Percentiles rank a stretch among this genome's conserved stretches.
phyloP scores from a whole-genome alignment of 768 basidiomycete genomes.

The Plicaturopsis crispa region DNA sequence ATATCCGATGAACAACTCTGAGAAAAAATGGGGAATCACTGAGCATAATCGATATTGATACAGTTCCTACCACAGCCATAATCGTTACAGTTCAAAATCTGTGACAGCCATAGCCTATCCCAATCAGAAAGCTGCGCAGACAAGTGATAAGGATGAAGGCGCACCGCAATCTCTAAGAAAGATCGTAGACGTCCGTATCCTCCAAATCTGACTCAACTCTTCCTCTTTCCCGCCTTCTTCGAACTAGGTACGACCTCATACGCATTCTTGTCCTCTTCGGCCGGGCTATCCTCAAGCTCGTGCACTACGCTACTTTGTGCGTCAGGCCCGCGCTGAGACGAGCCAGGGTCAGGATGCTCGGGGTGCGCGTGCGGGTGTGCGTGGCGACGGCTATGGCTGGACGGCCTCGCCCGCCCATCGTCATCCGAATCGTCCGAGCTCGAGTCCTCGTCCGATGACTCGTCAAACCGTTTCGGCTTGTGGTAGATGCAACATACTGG shows the following conservation, averaged over 20 bases:
- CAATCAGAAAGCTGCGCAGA: too few relatives aligned
- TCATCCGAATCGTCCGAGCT: slow-evolving; percentile 33
- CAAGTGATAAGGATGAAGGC: too few relatives aligned
- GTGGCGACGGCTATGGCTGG: slow-evolving; percentile 1
- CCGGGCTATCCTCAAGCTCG: slow-evolving; percentile 7
- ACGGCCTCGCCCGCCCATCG: not conserved
- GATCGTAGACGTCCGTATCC: too few relatives aligned
- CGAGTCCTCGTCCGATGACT: slow-evolving; percentile 64
- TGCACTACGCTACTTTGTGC: slow-evolving; percentile 10
- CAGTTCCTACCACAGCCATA: too few relatives aligned
- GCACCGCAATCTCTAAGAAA: too few relatives aligned
- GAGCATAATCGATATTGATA: too few relatives aligned
- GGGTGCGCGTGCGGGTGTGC: slow-evolving; percentile 9
- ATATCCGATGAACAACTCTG: too few relatives aligned
- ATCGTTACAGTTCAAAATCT: too few relatives aligned
- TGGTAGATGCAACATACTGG: slow-evolving; percentile 97
- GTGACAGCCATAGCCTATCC: too few relatives aligned
- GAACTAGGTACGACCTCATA: not conserved
- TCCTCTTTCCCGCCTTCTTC: not conserved
- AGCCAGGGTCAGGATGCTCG: slow-evolving; percentile 1
- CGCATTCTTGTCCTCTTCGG: slow-evolving; percentile 3
- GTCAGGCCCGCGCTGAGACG: slow-evolving; percentile 6
- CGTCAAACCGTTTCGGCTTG: slow-evolving; percentile 71
- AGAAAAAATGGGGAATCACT: too few relatives aligned
- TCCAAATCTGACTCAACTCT: too few relatives aligned